phyloP scores from a whole-genome alignment of 495 filamentous ascomycete genomes.

The Opeltia flavorubescens region DNA sequence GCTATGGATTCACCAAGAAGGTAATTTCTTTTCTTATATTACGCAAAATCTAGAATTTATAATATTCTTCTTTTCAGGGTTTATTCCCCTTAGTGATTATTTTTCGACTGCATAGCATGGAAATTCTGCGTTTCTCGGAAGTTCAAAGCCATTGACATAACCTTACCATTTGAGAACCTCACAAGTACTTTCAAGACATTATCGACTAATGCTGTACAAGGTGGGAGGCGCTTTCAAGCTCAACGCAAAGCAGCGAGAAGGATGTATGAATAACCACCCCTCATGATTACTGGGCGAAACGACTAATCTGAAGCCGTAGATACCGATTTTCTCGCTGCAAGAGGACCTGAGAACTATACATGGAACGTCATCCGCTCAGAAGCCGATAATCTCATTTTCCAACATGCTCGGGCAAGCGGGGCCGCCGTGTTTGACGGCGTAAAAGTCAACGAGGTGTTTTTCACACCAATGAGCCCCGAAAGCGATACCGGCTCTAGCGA shows the following conservation, averaged over 20 bases:
- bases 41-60: background rate
- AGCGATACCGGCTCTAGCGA: background rate
- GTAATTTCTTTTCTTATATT: constrained; percentile 14
- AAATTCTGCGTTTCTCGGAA: too few species aligned
- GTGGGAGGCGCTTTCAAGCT: constrained; percentile 31
- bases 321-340: constrained; percentile 32
- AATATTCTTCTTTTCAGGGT: background rate
- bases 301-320: constrained; percentile 10
- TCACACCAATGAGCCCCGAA: constrained; percentile 9
- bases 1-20: constrained; percentile 30
- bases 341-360: constrained; percentile 27
- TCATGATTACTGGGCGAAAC: too few species aligned
- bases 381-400: constrained; percentile 33
- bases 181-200: too few species aligned
- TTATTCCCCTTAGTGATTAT: too few species aligned
- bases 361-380: constrained; percentile 42
- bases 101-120: too few species aligned
- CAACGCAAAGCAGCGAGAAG: constrained; percentile 19
- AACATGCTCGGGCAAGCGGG: constrained; percentile 29
- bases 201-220: constrained; percentile 8
- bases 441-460: constrained; percentile 25
- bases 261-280: constrained; percentile 10
- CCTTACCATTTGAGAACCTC: too few species aligned
- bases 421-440: constrained; percentile 30
- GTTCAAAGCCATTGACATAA: too few species aligned